Base-by-base conservation (phyloP, 495 filamentous ascomycete species). In the Penicillium lividum region DNA sequence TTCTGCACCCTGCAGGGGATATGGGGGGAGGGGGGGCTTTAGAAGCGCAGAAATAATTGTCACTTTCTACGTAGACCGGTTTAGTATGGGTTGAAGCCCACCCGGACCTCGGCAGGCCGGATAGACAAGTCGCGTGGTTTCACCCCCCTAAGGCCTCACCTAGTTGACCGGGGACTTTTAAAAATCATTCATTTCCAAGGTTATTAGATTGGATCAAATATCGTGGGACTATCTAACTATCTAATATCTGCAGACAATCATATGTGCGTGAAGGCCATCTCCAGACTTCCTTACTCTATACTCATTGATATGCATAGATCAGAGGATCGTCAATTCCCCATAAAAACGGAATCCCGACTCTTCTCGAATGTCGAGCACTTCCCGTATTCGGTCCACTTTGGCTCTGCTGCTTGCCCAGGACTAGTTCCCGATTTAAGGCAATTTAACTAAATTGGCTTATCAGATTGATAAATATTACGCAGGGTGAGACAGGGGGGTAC, bases 391-490 rank as follows among this genome's bases (percentile, higher is more conserved):
- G 46, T 60, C 56, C 52, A 62, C 42, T 50, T 51, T n/a, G 29
- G 25, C 51, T 30, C 47, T 40, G 54, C 44, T 42, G 13, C 25
- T 16, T 13, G 29, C 9, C 34, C 34, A 51, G 30, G 29, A 44
- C 56, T 59, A 63, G 53, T 53, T 49, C 51, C 57, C 49, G 61
- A 59, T 56, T 49, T 33, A n/a, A 59, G 58, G 48, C 25, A 16
- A 54, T 53, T 40, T 34, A 2, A 47, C 31, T 46, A 13, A 38
- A 59, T 13, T 22, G 25, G 59, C 66, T 69, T 69, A 69, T 69
- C 67, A 61, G 64, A 67, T 67, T 67, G 67, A 69, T 68, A 64
- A 68, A 51, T 46, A n/a, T 61, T 47, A 51, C 47, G 22, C 9
- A 10, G 0, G 16, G 3, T 27, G 34, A 56, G 52, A 53, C 49